These are phyloP conservation scores for Leccinum uliginosum DNA, from an alignment of 768 basidiomycete genomes.

Conservation along the genomic window DNA sequence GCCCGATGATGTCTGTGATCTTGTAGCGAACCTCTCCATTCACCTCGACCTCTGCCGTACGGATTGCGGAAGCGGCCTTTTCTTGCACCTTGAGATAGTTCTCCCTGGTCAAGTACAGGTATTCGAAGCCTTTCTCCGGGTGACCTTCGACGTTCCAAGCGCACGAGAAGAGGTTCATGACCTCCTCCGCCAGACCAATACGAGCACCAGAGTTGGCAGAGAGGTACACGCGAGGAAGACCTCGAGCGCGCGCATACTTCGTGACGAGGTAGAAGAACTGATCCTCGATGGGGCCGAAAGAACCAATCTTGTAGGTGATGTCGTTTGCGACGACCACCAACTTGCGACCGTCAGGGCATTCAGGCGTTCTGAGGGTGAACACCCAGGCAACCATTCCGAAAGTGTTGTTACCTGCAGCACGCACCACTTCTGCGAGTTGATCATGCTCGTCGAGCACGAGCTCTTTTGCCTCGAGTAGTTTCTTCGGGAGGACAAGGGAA, in stretches of 20 bases:
- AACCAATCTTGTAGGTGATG: slow-evolving; percentile 98
- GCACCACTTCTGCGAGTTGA: slow-evolving; percentile 82
- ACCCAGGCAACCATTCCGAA: slow-evolving; percentile 99
- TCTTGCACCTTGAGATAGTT: slow-evolving; percentile 86
- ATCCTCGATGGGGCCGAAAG: slow-evolving; percentile 94
- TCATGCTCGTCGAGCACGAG: slow-evolving; percentile 94
- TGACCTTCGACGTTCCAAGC: slow-evolving; percentile 81
- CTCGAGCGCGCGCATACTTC: slow-evolving; percentile 83
- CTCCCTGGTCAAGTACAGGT: slow-evolving; percentile 92
- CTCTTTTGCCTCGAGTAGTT: slow-evolving; percentile 79
- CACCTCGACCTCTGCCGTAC: slow-evolving; percentile 80
- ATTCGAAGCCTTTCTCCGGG: slow-evolving; percentile 94
- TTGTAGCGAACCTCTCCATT: slow-evolving; percentile 86
- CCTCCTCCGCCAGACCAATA: slow-evolving; percentile 92
- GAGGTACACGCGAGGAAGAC: slow-evolving; percentile 93
- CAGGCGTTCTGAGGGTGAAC: slow-evolving; percentile 87
- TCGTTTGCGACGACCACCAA: slow-evolving; percentile 94
- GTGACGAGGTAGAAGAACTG: slow-evolving; percentile 96
- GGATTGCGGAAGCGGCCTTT: slow-evolving; percentile 74
- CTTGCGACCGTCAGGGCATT: slow-evolving; percentile 84
- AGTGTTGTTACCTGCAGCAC: slow-evolving; percentile 89
- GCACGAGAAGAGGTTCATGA: slow-evolving; percentile 79
- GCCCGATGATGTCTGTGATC: slow-evolving; percentile 93
- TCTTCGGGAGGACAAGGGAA: slow-evolving; percentile 68
- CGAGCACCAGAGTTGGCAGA: slow-evolving; percentile 99